Base-by-base conservation (phyloP, 139 green algal species). In the Chlorokybus atmophyticus region DNA sequence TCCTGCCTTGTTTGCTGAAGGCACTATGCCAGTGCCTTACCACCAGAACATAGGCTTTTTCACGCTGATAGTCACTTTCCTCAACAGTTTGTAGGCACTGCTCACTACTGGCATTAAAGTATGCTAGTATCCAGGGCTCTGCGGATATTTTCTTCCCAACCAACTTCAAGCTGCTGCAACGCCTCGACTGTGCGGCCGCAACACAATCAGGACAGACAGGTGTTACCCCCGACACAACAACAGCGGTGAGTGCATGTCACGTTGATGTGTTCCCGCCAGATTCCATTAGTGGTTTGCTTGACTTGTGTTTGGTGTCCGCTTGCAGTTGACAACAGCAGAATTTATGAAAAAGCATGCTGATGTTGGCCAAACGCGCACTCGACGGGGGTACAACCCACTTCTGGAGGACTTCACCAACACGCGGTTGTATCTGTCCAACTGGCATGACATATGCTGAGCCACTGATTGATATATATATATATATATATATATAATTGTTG, bases 91-190 rank as follows among this genome's bases (percentile, higher is more conserved):
- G n/a, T n/a, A n/a, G n/a, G n/a, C n/a, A n/a, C n/a, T n/a, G n/a
- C n/a, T n/a, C n/a, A n/a, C n/a, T n/a, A n/a, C n/a, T n/a, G n/a
- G n/a, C n/a, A n/a, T n/a, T n/a, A n/a, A n/a, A n/a, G n/a, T n/a
- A 14, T 44, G 35, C 35, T 44, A 14, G 35, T 4, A 28, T 63
- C 3, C 51, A 47, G 8, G 77, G 78, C 26, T 41, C 28, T 6
- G 73, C 76, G 5, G 86, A 94, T 64, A 89, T 94, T 24, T 94
- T 94, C 70, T 94, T 94, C 64, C 86, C 86, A 0, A 90, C 82
- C 26, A 70, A 93, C 42, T 94, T 94, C 59, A 50, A 75, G 1
- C 59, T 78, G 29, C 65, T 93, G 24, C 50, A 49, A 19, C 25
- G 19, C 29, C 57, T 92, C 51, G 59, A 67, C 26, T 25, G 24